Conservation (phyloP, 208 protist species). For the Crithidia acanthocephali region DNA sequence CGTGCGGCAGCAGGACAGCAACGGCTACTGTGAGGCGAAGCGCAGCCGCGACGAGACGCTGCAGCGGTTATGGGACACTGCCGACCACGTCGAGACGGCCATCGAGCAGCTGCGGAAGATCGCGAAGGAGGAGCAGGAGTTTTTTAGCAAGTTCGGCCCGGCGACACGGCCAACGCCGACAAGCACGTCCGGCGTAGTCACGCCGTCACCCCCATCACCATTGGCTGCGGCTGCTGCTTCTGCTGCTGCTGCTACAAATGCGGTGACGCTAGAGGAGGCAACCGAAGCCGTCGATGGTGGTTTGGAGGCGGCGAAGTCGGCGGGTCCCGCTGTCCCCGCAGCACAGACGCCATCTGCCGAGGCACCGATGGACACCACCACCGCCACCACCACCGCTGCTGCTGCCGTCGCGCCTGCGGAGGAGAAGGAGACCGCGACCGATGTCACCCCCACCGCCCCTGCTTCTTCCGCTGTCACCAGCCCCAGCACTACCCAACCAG, state of each 20-base stretch:
- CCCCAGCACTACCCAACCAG: not conserved
- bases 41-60: constrained; percentile 46
- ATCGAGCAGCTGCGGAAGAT: constrained; percentile 47
- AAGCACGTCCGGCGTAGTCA: not conserved
- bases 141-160: constrained; percentile 41
- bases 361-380: no score
- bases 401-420: no score
- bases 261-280: not conserved
- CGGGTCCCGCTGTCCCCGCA: no score
- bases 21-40: constrained; percentile 43
- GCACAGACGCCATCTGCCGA: not conserved
- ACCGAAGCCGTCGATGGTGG: not conserved
- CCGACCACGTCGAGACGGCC: constrained; percentile 39
- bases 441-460: no score
- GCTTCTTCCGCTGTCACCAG: not conserved
- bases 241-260: not conserved
- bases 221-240: not conserved
- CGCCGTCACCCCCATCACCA: not conserved
- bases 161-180: not conserved
- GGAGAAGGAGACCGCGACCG: not conserved
- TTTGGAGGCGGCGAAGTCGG: not conserved
- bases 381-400: no score
- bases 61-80: constrained; percentile 45
- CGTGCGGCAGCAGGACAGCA: constrained; percentile 41
- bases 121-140: constrained; percentile 46